These are phyloP conservation scores for Alternaria sp. DNA, from an alignment of 2,329 filamentous ascomycete species.

Conservation along the genomic window DNA sequence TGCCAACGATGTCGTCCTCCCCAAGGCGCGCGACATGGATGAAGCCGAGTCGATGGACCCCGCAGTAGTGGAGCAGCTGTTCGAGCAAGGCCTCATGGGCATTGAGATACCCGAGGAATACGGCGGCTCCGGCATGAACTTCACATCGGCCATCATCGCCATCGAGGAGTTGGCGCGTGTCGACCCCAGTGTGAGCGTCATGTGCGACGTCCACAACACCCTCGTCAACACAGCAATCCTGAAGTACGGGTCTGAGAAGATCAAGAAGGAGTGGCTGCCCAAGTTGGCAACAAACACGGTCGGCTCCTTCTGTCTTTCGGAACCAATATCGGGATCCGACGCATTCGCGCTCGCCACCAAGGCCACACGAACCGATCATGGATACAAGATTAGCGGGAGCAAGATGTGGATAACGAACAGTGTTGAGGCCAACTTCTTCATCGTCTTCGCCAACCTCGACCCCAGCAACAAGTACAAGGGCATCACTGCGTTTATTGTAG, in stretches of 20 bases:
- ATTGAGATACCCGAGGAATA: conserved; percentile 98
- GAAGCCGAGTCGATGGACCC: conserved; percentile 95
- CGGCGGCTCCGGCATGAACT: conserved; percentile 98
- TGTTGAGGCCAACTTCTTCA: conserved; percentile 92
- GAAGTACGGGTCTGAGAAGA: conserved; percentile 78
- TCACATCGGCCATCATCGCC: conserved; percentile 92
- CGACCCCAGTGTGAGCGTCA: conserved; percentile 91
- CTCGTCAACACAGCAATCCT: conserved; percentile 92
- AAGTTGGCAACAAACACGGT: conserved; percentile 88
- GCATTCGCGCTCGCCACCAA: conserved; percentile 95
- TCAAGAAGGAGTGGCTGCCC: conserved; percentile 90
- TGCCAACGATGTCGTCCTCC: conserved; percentile 84
- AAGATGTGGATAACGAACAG: conserved; percentile 99
- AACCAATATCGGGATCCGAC: conserved; percentile 91
- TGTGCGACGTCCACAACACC: conserved; percentile 98
- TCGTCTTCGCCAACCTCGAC: conserved; percentile 96
- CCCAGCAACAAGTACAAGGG: conserved; percentile 94
- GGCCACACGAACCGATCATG: conserved; percentile 80
- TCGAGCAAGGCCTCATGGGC: conserved; percentile 97
- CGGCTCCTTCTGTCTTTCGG: conserved; percentile 88
- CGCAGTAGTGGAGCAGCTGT: conserved; percentile 84
- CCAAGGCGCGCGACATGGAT: conserved; percentile 96
- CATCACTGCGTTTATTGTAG: conserved; percentile 94
- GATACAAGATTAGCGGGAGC: conserved; percentile 86
- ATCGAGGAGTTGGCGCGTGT: conserved; percentile 96